Evolutionary conservation across 306 rosid species (phyloP), one percentile per base, ranked within the genome.

Genomic region (Vigna radiata): DNA sequence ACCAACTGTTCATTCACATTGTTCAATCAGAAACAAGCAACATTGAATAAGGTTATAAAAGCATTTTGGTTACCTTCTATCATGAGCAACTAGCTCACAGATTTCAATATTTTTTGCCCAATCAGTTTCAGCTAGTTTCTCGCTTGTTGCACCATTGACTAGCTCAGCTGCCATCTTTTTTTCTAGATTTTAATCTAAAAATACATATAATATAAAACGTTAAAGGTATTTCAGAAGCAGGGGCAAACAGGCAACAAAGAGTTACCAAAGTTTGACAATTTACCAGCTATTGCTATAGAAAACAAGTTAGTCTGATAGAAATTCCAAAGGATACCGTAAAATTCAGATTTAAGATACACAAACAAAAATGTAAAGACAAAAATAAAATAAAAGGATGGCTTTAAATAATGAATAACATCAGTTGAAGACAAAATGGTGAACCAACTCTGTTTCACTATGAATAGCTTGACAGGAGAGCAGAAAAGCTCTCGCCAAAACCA

Each of bases 21-120:
- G 64, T 73, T 49, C 48, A 58, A 78, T 63, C 62, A 56, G 16
- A 79, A 79, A 58, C 77, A 61, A 61, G n/a, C 47, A 70, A 48
- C 33, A 62, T 19, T 31, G 7, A 31, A 36, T 14, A 58, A 80
- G 52, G 33, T 61, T 19, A 19, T 3, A 68, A 76, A 41, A 77
- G 75, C 53, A 37, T 48, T 37, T 37, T 3, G 49, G 15, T 41
- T 83, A 94, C 98, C 97, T 94, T 75, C 77, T 91, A 88, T 94
- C 96, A 54, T 16, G 89, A 80, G 96, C 93, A 71, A 92, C 96
- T 82, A 90, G 75, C 86, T 91, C 98, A 60, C 98, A 91, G 18
- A 94, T 90, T 80, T 90, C 86, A 85, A 94, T 94, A 81, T 91
- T 94, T 80, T 90, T 91, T 18, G 70, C 64, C 98, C 98, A 94